Evolutionary conservation across 495 filamentous ascomycete species (phyloP), one percentile per base, ranked within the genome.

Genomic region (Entonaema liquescens): DNA sequence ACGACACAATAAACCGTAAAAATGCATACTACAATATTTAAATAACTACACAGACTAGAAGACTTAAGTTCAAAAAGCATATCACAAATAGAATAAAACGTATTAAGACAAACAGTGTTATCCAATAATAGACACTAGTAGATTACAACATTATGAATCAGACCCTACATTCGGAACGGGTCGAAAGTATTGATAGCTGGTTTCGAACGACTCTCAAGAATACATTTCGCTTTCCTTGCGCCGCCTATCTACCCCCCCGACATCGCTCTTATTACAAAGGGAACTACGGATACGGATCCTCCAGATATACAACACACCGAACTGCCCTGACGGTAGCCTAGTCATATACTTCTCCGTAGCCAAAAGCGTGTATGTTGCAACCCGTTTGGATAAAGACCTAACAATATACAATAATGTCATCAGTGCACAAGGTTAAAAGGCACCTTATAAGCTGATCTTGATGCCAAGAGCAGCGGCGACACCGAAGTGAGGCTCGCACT

Each of bases 401-500:
- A 70, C 50, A 62, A 70, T 69, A 35, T 73, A 73, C 71, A 73
- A 31, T 54, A 63, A 23, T 31, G 61, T 59, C 59, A 70, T 69
- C 67, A 59, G 59, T 61, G 52, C 64, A 53, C 26, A 17, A 40
- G 36, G 19, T 42, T 26, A 28, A 13, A 40, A 44, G 15, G 2
- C 36, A 35, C 12, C 68, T 71, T 72, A 77, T 13, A 73, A 13
- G 72, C 40, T 74, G 61, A 77, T 72, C 47, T 65, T 74, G 55
- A 77, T 77, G 54, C 71, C 71, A 19, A 77, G 75, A 28, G 67
- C 60, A 33, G 79, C 58, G 66, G 82, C 83, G 68, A 85, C 87
- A 59, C 93, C 92, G 88, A 93, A 97, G 83, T 84, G 79, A 77
- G 87, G 86, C 91, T 98, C 95, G 68, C 95, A 93, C 59, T 82